Evolutionary conservation across 108 stramenopile genomes (phyloP).

Genomic region (Pseudonitzschia multistriata): DNA sequence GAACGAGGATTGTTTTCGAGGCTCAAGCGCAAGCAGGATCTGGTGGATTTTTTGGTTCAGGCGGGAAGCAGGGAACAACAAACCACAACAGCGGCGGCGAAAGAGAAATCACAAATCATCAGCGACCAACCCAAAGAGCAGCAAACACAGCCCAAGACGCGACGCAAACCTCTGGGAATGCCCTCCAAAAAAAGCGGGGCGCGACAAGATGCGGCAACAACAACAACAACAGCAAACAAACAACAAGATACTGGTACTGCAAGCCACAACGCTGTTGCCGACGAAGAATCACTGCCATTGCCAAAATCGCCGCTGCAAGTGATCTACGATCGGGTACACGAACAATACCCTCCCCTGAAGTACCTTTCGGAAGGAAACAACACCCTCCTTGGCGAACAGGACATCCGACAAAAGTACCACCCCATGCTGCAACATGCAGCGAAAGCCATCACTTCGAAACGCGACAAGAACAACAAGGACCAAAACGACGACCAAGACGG

Average conservation of each 20-base stretch:
- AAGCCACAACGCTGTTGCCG: background rate
- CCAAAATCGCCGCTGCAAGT: background rate
- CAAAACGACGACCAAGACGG: background rate
- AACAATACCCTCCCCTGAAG: background rate
- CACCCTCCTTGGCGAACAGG: conserved; percentile 38
- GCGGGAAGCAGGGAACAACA: background rate
- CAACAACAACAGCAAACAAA: background rate
- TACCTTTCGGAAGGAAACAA: conserved; percentile 20
- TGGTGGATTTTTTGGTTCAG: conserved; percentile 44
- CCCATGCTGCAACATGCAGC: conserved; percentile 42
- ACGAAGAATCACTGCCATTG: background rate
- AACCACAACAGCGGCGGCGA: background rate
- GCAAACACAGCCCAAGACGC: background rate
- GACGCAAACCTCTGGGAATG: background rate
- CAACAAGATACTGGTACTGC: no score
- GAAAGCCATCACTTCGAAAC: background rate
- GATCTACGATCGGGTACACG: background rate
- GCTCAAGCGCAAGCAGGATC: conserved; percentile 61
- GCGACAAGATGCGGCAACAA: background rate
- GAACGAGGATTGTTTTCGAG: conserved; percentile 45
- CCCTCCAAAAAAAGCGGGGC: conserved; percentile 2
- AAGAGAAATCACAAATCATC: background rate
- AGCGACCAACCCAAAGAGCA: background rate
- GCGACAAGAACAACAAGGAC: background rate
- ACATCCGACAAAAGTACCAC: conserved; percentile 62